Evolutionary conservation across 371 early-diverging fungal genomes (phyloP), one percentile per base, ranked within the genome.

Genomic region (Apophysomyces variabilis): DNA sequence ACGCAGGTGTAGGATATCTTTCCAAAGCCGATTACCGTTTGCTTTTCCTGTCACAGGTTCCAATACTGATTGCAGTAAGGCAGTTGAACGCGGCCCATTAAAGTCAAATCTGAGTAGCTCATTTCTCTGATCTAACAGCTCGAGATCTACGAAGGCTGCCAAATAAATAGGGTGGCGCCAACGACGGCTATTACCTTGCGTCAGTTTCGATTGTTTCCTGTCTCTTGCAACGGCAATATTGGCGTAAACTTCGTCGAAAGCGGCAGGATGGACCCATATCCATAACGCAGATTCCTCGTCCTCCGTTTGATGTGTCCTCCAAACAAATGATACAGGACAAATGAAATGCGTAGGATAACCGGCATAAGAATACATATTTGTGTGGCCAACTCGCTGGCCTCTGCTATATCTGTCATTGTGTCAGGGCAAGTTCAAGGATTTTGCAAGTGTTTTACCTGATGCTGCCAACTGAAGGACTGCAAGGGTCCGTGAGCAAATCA

Each of bases 1-100:
- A 1, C 89, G 80, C 43, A 90, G 68, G 32, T 62, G 58, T 0
- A 73, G 60, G 13, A 93, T 58, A 1, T 71, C 62, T 7, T 71
- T 65, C 92, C 92, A 91, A 0, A 78, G 44, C 61, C 76, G 59
- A 50, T 11, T 37, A n/a, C 50, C 44, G 18, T 62, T 62, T 18
- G 39, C 21, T 2, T 47, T 37, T 5, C 11, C 39, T 4, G 54
- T 32, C 1, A 72, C 66, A n/a, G 83, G 76, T 21, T 84, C 75
- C 35, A 92, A 64, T 35, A 85, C 76, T 3, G 89, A 79, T 43
- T 85, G 84, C 58, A 94, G 70, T 5, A 92, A 69, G 11, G 93
- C 90, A 7, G 90, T 89, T 8, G 91, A 80, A 6, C 93, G 79
- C 12, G 93, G 93, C 18, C 95, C 95, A 1, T 87, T 87, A 38